These are phyloP conservation scores for Clavispora santaluciae DNA, from an alignment of 805 yeast species.

Conservation along the genomic window DNA sequence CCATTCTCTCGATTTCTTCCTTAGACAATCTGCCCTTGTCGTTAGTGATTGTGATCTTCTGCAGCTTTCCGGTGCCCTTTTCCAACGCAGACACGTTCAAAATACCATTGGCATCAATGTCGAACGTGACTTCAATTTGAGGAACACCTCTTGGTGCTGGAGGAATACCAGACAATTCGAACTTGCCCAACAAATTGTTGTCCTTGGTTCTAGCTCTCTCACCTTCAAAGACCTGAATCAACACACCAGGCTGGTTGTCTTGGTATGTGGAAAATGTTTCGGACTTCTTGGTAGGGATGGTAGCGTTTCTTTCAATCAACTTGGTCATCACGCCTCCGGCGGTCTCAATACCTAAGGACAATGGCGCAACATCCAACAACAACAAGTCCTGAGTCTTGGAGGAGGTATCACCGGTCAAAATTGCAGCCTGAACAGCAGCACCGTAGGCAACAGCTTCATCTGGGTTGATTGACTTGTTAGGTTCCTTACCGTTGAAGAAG, in stretches of 20 bases:
- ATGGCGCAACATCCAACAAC: constrained; percentile 87
- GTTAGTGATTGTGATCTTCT: constrained; percentile 86
- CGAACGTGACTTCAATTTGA: constrained; percentile 86
- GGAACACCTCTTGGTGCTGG: constrained; percentile 93
- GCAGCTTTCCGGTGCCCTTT: constrained; percentile 90
- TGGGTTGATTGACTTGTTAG: constrained; percentile 94
- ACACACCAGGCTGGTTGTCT: constrained; percentile 92
- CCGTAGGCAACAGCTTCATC: constrained; percentile 99
- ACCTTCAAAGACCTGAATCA: constrained; percentile 93
- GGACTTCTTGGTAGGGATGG: constrained; percentile 92
- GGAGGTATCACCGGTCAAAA: constrained; percentile 92
- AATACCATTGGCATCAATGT: constrained; percentile 82
- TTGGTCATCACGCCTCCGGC: constrained; percentile 98
- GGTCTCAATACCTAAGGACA: constrained; percentile 93
- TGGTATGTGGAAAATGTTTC: constrained; percentile 95
- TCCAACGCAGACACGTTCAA: constrained; percentile 83
- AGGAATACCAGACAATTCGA: constrained; percentile 81
- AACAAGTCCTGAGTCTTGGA: constrained; percentile 93
- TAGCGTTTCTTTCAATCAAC: constrained; percentile 89
- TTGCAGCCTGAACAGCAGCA: constrained; percentile 98
- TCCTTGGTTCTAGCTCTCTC: constrained; percentile 94
- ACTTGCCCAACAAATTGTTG: constrained; percentile 84
- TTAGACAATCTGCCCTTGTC: constrained; percentile 92
- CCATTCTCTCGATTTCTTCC: constrained; percentile 97
- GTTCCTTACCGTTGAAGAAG: constrained; percentile 96